Evolutionary conservation across 2,329 filamentous ascomycete genomes (phyloP).

Genomic region (Cyphellophora europaea): DNA sequence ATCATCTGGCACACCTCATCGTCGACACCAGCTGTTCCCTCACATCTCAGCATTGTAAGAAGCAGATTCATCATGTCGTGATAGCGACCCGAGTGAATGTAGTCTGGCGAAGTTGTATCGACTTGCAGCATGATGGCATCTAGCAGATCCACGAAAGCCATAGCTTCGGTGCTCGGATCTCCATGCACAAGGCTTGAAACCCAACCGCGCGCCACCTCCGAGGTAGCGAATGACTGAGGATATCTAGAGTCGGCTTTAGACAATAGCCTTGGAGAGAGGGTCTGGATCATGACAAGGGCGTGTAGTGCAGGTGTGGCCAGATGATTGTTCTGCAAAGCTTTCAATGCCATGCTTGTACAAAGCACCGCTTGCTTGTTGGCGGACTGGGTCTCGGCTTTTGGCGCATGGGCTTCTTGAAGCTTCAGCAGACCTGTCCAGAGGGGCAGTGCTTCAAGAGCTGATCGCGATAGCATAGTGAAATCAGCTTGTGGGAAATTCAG

Average conservation of each 20-base stretch:
- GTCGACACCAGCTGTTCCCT: conserved; percentile 15
- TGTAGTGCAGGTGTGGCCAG: conserved; percentile 9
- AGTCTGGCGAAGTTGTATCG: conserved; percentile 12
- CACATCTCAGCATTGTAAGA: conserved; percentile 11
- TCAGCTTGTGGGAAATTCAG: neutral
- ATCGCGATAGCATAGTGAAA: neutral
- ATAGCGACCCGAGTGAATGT: conserved; percentile 8
- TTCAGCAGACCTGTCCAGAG: conserved; percentile 11
- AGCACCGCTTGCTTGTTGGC: neutral
- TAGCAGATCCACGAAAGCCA: conserved; percentile 16
- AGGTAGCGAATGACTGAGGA: conserved; percentile 6
- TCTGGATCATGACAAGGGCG: conserved; percentile 10
- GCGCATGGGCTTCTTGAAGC: neutral
- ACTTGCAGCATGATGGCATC: conserved; percentile 14
- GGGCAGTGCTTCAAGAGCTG: conserved; percentile 7
- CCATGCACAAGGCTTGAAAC: conserved; percentile 10
- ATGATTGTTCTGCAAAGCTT: conserved; percentile 3
- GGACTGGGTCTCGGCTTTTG: conserved; percentile 1
- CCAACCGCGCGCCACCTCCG: conserved; percentile 5
- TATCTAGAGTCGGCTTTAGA: conserved; percentile 9
- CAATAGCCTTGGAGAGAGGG: conserved; percentile 9
- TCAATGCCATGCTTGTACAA: conserved; percentile 1
- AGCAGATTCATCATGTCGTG: conserved; percentile 24
- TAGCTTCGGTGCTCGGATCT: conserved; percentile 10
- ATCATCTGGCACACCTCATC: conserved; percentile 23